Conservation (phyloP, 2,329 filamentous ascomycete genomes). For the Cytospora paraplurivora region DNA sequence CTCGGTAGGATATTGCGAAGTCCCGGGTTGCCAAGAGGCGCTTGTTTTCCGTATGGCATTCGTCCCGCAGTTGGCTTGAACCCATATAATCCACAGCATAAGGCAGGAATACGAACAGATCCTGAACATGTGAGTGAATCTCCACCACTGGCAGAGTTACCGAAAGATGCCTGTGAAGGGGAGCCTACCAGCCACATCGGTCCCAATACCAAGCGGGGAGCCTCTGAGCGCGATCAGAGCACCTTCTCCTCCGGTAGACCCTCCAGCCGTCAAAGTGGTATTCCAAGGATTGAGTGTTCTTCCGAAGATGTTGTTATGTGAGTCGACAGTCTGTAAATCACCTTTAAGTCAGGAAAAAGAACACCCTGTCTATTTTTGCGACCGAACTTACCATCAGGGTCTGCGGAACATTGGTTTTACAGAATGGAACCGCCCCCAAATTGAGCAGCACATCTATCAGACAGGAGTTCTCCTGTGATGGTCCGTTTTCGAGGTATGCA, state of each 20-base stretch:
- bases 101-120: constrained; percentile 30
- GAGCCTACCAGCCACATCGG: constrained; percentile 27
- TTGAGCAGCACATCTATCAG: constrained; percentile 28
- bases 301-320: constrained; percentile 29
- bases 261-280: constrained; percentile 27
- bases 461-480: constrained; percentile 27
- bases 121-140: constrained; percentile 15
- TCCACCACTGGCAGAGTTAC: too few relatives aligned
- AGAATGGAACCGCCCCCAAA: constrained; percentile 30
- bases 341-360: too few relatives aligned
- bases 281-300: constrained; percentile 26
- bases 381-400: constrained; percentile 25
- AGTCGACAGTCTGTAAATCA: constrained; percentile 26
- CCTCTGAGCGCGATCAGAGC: constrained; percentile 29
- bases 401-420: constrained; percentile 31
- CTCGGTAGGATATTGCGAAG: constrained; percentile 23
- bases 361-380: neutral
- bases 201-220: constrained; percentile 29
- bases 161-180: too few relatives aligned
- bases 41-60: constrained; percentile 28
- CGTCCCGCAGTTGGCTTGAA: constrained; percentile 28
- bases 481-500: constrained; percentile 23
- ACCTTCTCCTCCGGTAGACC: constrained; percentile 30
- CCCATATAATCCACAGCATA: constrained; percentile 30
- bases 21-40: constrained; percentile 21